Conservation (phyloP, 2,329 filamentous ascomycete genomes). For the Aspergillus sp. region DNA sequence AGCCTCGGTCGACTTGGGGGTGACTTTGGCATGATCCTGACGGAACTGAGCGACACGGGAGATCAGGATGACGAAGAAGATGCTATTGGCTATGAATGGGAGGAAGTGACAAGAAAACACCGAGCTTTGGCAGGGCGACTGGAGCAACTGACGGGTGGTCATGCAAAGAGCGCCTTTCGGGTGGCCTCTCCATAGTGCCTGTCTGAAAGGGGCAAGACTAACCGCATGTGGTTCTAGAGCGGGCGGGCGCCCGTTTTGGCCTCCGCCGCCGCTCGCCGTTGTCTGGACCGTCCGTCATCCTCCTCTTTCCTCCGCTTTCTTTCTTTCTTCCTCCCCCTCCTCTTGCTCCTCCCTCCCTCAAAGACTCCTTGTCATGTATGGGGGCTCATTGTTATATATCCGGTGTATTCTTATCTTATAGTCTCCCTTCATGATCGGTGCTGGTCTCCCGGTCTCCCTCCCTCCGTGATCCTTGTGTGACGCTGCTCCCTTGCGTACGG, state of each 20-base stretch:
- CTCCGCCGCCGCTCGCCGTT: conserved; percentile 14
- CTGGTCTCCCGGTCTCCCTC: conserved; percentile 7
- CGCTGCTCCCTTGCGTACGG: conserved; percentile 18
- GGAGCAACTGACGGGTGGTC: conserved; percentile 37
- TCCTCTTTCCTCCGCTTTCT: conserved; percentile 7
- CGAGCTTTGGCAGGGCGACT: conserved; percentile 73
- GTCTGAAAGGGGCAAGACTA: conserved; percentile 7
- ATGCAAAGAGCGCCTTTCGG: conserved; percentile 7
- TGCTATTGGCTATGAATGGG: conserved; percentile 65
- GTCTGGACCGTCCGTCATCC: conserved; percentile 15
- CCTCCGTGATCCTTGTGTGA: conserved; percentile 15
- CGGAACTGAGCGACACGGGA: conserved; percentile 48
- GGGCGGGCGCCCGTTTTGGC: conserved; percentile 9
- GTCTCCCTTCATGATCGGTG: conserved; percentile 6
- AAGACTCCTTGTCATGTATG: neutral
- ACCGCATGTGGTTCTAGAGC: conserved; percentile 13
- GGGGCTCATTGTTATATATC: neutral
- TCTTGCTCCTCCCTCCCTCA: neutral
- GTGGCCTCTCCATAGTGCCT: neutral
- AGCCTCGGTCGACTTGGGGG: conserved; percentile 86
- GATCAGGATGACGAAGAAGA: conserved; percentile 42
- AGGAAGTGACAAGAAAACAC: conserved; percentile 84
- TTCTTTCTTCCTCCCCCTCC: conserved; percentile 4
- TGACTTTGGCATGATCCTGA: conserved; percentile 87
- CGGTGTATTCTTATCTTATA: neutral